Percentiles rank a stretch among this genome's conserved stretches.
These are phyloP conservation scores for Alternaria tenuissima DNA, from an alignment of 2,329 filamentous ascomycete genomes.

Conservation along the genomic window DNA sequence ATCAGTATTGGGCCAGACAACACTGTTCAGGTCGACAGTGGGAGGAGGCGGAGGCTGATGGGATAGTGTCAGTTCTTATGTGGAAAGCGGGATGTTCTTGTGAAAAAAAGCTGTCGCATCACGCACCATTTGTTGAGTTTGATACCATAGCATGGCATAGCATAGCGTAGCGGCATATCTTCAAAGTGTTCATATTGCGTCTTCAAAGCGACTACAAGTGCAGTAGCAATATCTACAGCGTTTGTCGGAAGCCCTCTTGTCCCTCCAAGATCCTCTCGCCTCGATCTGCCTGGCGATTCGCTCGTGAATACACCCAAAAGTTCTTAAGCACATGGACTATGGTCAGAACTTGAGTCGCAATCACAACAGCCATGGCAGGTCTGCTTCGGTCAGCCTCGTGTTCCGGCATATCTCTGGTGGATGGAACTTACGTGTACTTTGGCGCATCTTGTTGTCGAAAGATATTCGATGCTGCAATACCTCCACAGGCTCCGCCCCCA, in stretches of 20 bases:
- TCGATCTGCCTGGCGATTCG: slow-evolving; percentile 27
- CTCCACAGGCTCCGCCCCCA: slow-evolving; percentile 27
- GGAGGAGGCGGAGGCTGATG: slow-evolving; percentile 42
- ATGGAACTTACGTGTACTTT: slow-evolving; percentile 16
- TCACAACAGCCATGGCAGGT: slow-evolving; percentile 27
- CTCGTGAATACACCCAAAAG: slow-evolving; percentile 17
- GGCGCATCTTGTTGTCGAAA: slow-evolving; percentile 33
- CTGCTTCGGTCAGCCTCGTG: not conserved
- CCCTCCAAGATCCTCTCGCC: slow-evolving; percentile 28
- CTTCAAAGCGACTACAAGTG: not conserved
- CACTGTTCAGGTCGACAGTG: slow-evolving; percentile 50
- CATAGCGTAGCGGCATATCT: slow-evolving; percentile 14
- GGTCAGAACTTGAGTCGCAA: slow-evolving; percentile 28
- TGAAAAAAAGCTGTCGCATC: not conserved
- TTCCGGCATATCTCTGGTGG: not conserved
- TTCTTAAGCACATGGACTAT: slow-evolving; percentile 20
- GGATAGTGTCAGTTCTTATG: slow-evolving; percentile 16
- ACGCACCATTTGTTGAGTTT: slow-evolving; percentile 12
- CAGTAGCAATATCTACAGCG: slow-evolving; percentile 8
- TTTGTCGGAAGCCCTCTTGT: slow-evolving; percentile 31
- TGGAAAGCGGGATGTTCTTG: not conserved
- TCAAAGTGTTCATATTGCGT: not conserved
- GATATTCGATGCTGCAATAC: slow-evolving; percentile 29
- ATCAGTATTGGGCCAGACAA: slow-evolving; percentile 51
- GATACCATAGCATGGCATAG: slow-evolving; percentile 18